Conservation (phyloP, 345 rosid species). For the Brassica cretica region DNA sequence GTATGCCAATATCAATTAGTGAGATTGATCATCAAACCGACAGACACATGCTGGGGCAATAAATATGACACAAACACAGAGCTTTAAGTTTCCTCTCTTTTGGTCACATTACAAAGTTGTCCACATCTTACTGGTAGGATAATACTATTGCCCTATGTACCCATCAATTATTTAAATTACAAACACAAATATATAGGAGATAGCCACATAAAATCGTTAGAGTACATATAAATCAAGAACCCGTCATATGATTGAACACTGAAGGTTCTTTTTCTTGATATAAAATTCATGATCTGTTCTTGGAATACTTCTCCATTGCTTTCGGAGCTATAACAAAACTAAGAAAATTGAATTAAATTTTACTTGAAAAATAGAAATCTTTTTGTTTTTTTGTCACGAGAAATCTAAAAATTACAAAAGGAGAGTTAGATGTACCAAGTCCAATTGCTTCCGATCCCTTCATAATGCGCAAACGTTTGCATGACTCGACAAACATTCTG, state of each 20-base stretch:
- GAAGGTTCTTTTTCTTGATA: not conserved
- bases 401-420: not conserved
- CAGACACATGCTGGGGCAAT: slow-evolving; percentile 40
- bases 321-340: slow-evolving; percentile 35
- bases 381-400: too few species aligned
- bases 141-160: slow-evolving; percentile 39
- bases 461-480: slow-evolving; percentile 96
- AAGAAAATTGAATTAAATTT: not conserved
- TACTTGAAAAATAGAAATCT: not conserved
- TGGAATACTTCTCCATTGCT: slow-evolving; percentile 42
- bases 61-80: slow-evolving; percentile 42
- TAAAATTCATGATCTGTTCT: slow-evolving; percentile 31
- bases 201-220: slow-evolving; percentile 28
- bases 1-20: not conserved
- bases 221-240: slow-evolving; percentile 32
- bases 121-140: slow-evolving; percentile 34
- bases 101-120: slow-evolving; percentile 41
- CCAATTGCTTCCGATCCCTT: slow-evolving; percentile 97
- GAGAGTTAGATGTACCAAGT: slow-evolving; percentile 52
- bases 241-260: slow-evolving; percentile 32
- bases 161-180: slow-evolving; percentile 37
- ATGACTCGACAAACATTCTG: slow-evolving; percentile 94
- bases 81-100: slow-evolving; percentile 43
- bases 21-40: slow-evolving; percentile 37
- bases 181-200: slow-evolving; percentile 27